Evolutionary conservation across 1,139 yeast genomes (phyloP).

Genomic region (Hyphopichia wangnamkhiaoensis): DNA sequence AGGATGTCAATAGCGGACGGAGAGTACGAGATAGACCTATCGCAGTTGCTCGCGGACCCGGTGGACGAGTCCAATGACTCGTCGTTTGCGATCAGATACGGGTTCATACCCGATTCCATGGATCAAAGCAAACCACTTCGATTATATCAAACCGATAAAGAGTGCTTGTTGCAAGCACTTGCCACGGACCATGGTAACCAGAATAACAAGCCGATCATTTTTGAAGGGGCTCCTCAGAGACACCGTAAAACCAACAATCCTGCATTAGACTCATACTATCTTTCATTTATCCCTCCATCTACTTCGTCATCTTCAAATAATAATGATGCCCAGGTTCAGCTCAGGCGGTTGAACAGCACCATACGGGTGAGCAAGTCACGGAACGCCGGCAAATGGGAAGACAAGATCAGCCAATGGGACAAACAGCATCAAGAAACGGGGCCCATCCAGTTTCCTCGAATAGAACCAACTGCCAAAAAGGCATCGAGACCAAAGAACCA

Average conservation of each 20-base stretch:
- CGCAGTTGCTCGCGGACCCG: conserved; percentile 18
- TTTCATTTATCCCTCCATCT: conserved; percentile 23
- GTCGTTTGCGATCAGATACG: conserved; percentile 42
- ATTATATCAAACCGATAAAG: conserved; percentile 37
- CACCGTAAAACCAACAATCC: conserved; percentile 19
- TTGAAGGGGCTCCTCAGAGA: conserved; percentile 42
- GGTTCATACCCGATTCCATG: conserved; percentile 46
- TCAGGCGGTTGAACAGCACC: conserved; percentile 31
- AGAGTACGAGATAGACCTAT: conserved; percentile 45
- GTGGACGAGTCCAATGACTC: conserved; percentile 15
- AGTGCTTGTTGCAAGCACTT: conserved; percentile 33
- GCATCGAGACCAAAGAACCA: conserved; percentile 1
- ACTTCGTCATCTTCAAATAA: too few species aligned
- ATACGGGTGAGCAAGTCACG: conserved; percentile 41
- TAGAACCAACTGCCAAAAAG: conserved; percentile 2
- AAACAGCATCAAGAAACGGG: conserved; percentile 3
- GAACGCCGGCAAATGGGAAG: conserved; percentile 24
- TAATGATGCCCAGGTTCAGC: conserved; percentile 17
- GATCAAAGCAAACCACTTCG: conserved; percentile 36
- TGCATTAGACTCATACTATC: conserved; percentile 32
- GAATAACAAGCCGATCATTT: conserved; percentile 28
- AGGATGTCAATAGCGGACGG: conserved; percentile 42
- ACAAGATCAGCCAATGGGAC: conserved; percentile 17
- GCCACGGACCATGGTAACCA: conserved; percentile 16
- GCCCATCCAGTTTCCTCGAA: conserved; percentile 4